Evolutionary conservation across 768 basidiomycete species (phyloP).

Genomic region (Daedalea quercina): DNA sequence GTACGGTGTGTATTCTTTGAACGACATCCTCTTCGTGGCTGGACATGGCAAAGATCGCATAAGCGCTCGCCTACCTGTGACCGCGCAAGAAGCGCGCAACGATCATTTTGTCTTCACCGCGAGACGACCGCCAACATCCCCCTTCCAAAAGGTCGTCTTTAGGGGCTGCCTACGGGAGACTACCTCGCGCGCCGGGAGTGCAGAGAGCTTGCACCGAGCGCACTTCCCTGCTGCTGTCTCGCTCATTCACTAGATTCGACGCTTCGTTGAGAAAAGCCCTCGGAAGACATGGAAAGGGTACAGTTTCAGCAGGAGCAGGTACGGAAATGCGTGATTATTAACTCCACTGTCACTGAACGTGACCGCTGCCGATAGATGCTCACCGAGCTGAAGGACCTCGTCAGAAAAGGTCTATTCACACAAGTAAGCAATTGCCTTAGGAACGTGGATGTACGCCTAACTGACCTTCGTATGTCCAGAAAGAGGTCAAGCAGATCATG

Average conservation of each 20-base stretch:
- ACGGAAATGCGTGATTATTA: slow-evolving; percentile 12
- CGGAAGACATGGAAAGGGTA: slow-evolving; percentile 74
- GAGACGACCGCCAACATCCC: too few relatives aligned
- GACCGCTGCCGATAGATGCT: slow-evolving; percentile 56
- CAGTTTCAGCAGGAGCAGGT: slow-evolving; percentile 93
- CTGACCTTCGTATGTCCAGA: slow-evolving; percentile 30
- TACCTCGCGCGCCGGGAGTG: too few relatives aligned
- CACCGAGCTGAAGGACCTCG: slow-evolving; percentile 89
- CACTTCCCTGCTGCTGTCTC: neutral
- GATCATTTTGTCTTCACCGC: too few relatives aligned
- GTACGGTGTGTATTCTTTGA: too few relatives aligned
- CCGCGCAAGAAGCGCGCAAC: too few relatives aligned
- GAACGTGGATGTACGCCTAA: neutral
- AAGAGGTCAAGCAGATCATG: slow-evolving; percentile 80
- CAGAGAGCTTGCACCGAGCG: too few relatives aligned
- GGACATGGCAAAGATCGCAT: too few relatives aligned
- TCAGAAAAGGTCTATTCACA: slow-evolving; percentile 80
- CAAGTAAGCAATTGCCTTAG: slow-evolving; percentile 39
- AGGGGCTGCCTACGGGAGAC: too few relatives aligned
- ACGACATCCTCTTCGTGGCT: too few relatives aligned
- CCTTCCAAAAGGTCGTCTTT: too few relatives aligned
- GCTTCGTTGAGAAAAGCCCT: neutral
- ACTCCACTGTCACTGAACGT: neutral
- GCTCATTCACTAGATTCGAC: neutral
- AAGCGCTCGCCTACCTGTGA: too few relatives aligned